A percentile compares a stretch with the other conserved stretches of the same genome.
phyloP scores from a whole-genome alignment of 75 land plant genomes.

The Sequoia sempervirens region DNA sequence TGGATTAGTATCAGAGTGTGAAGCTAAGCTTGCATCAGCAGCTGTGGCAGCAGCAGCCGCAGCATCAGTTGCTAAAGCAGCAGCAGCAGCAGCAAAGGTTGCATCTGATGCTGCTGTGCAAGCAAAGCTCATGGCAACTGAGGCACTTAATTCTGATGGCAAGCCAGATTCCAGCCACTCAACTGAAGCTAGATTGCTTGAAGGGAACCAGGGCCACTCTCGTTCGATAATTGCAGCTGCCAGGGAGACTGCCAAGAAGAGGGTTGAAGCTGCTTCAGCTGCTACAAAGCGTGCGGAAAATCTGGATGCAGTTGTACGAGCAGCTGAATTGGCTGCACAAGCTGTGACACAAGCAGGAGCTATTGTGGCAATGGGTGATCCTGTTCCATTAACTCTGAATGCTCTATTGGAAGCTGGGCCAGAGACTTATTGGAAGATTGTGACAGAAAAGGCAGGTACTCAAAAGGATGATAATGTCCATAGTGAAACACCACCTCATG shows the following conservation, averaged over 20 bases:
- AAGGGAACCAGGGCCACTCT: constrained; percentile 17
- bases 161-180: background rate
- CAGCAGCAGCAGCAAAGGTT: constrained; percentile 80
- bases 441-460: background rate
- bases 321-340: constrained; percentile 83
- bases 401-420: no score
- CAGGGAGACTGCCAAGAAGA: constrained; percentile 49
- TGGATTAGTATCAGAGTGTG: constrained; percentile 40
- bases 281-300: constrained; percentile 73
- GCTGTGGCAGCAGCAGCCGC: constrained; percentile 74
- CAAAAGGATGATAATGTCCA: no score
- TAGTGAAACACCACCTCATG: no score
- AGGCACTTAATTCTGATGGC: constrained; percentile 37
- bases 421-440: background rate
- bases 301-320: constrained; percentile 80
- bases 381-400: no score
- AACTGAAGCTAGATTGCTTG: constrained; percentile 11
- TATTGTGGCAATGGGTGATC: background rate
- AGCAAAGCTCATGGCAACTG: constrained; percentile 65
- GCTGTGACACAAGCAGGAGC: background rate
- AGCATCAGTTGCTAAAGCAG: constrained; percentile 86
- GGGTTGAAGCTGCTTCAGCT: constrained; percentile 68
- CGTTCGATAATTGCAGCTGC: constrained; percentile 52
- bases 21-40: constrained; percentile 62
- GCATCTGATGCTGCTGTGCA: constrained; percentile 77